Percentiles rank a stretch among this genome's conserved stretches.
Evolutionary conservation across 805 yeast species (phyloP).

Genomic region (Torulaspora quercuum): DNA sequence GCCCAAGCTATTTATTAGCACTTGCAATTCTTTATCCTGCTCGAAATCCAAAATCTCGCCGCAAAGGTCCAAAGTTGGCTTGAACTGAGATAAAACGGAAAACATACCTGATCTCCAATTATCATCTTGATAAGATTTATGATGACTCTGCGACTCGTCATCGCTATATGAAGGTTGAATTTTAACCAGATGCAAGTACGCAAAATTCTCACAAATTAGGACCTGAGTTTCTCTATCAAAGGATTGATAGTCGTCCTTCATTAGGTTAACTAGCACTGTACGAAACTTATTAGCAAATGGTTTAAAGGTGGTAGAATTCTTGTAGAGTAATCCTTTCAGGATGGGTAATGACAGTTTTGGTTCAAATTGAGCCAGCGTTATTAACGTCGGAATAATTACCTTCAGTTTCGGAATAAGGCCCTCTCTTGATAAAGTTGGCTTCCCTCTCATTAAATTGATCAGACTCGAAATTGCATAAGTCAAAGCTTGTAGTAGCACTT

Average conservation of each 20-base stretch:
- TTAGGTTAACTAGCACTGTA: slow-evolving; percentile 40
- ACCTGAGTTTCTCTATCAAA: slow-evolving; percentile 42
- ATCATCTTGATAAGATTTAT: slow-evolving; percentile 38
- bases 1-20: slow-evolving; percentile 40
- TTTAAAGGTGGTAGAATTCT: slow-evolving; percentile 75
- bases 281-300: slow-evolving; percentile 69
- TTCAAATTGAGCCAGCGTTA: slow-evolving; percentile 44
- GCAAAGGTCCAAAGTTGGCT: slow-evolving; percentile 54
- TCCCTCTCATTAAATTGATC: slow-evolving; percentile 57
- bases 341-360: slow-evolving; percentile 40
- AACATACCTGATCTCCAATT: slow-evolving; percentile 49
- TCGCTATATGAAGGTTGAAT: slow-evolving; percentile 45
- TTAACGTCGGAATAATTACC: slow-evolving; percentile 50
- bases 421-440: slow-evolving; percentile 81
- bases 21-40: slow-evolving; percentile 50
- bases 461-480: slow-evolving; percentile 32
- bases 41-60: slow-evolving; percentile 54
- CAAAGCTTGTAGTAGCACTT: slow-evolving; percentile 29
- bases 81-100: slow-evolving; percentile 49
- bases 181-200: slow-evolving; percentile 54
- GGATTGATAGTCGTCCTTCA: slow-evolving; percentile 37
- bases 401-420: slow-evolving; percentile 75
- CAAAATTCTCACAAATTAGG: slow-evolving; percentile 49
- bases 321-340: slow-evolving; percentile 43
- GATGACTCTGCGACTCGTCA: slow-evolving; percentile 34